A percentile compares a stretch with the other conserved stretches of the same genome.
Conservation (phyloP, 805 yeast genomes). For the Lipomyces yamadae region DNA sequence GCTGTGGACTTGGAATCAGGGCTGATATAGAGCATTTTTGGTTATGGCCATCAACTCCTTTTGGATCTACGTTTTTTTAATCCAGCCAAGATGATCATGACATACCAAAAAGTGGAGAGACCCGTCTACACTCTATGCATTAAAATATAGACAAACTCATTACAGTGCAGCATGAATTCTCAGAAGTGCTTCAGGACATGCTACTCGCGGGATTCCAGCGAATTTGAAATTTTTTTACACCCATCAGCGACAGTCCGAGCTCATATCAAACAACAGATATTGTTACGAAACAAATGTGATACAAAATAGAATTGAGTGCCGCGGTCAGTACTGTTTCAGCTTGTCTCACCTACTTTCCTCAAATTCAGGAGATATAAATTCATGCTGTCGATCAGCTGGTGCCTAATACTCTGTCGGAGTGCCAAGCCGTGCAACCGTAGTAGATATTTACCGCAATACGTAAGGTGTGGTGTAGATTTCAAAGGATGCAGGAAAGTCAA, state of each 20-base stretch:
- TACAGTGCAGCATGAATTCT: not conserved
- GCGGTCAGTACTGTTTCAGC: not conserved
- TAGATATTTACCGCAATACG: not conserved
- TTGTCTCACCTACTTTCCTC: not conserved
- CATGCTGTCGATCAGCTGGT: not conserved
- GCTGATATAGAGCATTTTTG: not conserved
- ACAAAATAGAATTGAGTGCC: not conserved
- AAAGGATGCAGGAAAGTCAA: not conserved
- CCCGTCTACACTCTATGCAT: not conserved
- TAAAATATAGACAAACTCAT: not conserved
- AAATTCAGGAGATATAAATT: not conserved
- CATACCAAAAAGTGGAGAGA: not conserved
- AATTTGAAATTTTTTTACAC: not conserved
- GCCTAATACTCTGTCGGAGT: not conserved
- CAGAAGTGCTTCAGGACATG: not conserved
- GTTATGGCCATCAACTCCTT: constrained; percentile 1
- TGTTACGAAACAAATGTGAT: not conserved
- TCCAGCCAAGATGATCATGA: constrained; percentile 1
- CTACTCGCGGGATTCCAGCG: not conserved
- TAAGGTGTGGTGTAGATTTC: not conserved
- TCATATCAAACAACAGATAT: not conserved
- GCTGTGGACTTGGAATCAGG: not conserved
- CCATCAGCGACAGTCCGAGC: not conserved
- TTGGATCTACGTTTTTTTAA: not conserved
- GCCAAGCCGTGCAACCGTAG: not conserved